Evolutionary conservation across 306 rosid species (phyloP), one percentile per base, ranked within the genome.

Genomic region (Vachellia collinsii): DNA sequence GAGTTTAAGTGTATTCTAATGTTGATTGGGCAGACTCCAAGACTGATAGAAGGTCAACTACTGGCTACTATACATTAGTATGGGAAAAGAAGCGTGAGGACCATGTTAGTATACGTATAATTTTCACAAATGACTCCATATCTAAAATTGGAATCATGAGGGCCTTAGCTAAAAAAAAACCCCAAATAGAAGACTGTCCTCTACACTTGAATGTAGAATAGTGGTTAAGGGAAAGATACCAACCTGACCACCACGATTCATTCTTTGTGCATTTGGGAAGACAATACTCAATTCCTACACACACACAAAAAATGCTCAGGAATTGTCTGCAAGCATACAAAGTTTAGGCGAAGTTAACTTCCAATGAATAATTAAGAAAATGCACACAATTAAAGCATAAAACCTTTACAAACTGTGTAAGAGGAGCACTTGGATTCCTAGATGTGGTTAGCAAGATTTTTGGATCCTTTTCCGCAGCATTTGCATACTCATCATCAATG

Each of bases 231-330:
- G 43, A 82, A 64, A 68, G 50, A 43, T 44, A 86, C 92, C 56
- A 78, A 93, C 99, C 99, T 95, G 98, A 71, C 96, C 88, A 88
- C 99, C 99, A 72, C 99, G 98, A 84, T 95, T 95, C 88, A 93
- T 92, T 82, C 89, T 89, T 77, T 90, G 89, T 10, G 98, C 93
- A 88, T 95, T 95, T 7, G 99, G 99, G 79, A 95, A 91, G 75
- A 95, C 92, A 46, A 88, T 61, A 79, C 89, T 95, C 85, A 95
- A 77, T 78, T 95, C 99, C 99, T 95, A 82, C 74, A 81, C 41
- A 79, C 48, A 81, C 47, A 83, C 5, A 56, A 8, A 20, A 8
- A 56, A 0, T 0, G 41, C 65, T 41, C 25, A 75, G 62, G 80
- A 64, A 77, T 44, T 47, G 14, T 65, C n/a, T 7, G 34, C 36